Conservation (phyloP, 441 rosid genomes). For the Eruca vesicaria region DNA sequence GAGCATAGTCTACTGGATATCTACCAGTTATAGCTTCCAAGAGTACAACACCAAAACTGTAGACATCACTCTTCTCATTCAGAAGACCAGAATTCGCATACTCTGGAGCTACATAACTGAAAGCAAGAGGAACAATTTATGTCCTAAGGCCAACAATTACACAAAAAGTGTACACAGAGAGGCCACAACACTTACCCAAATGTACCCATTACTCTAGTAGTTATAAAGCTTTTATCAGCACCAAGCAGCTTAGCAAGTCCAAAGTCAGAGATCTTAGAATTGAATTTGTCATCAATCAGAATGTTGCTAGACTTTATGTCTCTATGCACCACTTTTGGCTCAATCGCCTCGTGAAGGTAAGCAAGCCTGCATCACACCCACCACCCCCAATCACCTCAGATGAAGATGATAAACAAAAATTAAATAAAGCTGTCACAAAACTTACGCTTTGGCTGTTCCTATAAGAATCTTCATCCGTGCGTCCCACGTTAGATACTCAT, state of each 20-base stretch:
- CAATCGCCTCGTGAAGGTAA: constrained; percentile 43
- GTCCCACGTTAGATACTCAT: constrained; percentile 77
- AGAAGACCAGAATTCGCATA: constrained; percentile 91
- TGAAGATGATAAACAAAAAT: background rate
- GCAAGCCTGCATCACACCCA: constrained; percentile 65
- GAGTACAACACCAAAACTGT: constrained; percentile 71
- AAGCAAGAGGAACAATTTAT: background rate
- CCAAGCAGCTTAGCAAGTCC: constrained; percentile 78
- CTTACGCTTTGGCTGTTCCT: constrained; percentile 81
- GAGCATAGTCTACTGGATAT: constrained; percentile 89
- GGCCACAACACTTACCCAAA: constrained; percentile 48
- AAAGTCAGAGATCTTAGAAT: constrained; percentile 72
- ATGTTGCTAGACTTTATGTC: constrained; percentile 84
- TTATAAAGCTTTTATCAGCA: constrained; percentile 65
- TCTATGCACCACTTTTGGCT: constrained; percentile 80
- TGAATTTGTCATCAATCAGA: constrained; percentile 66
- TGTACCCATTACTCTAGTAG: constrained; percentile 83
- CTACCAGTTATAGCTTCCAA: constrained; percentile 95
- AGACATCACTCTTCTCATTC: constrained; percentile 48
- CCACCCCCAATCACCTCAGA: background rate
- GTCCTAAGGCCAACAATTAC: background rate
- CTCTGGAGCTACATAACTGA: constrained; percentile 93
- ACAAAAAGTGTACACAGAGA: background rate
- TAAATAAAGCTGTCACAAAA: background rate
- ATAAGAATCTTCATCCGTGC: constrained; percentile 59